Percentiles rank a stretch among this genome's conserved stretches.
phyloP scores from a whole-genome alignment of 2,329 filamentous ascomycete species.

The Lojkania enalia region DNA sequence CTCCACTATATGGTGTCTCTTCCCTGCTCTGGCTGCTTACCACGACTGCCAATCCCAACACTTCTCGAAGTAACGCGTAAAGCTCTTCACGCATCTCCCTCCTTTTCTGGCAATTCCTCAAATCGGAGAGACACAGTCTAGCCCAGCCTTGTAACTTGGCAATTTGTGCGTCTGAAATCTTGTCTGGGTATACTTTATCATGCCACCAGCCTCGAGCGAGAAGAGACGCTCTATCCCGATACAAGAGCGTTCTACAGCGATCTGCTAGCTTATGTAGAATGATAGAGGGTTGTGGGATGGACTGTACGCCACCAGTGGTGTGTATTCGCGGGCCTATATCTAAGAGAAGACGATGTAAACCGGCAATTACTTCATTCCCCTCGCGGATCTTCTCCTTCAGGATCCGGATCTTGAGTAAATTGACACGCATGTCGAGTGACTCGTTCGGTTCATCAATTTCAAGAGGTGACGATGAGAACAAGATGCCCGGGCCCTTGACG shows the following conservation, averaged over 20 bases:
- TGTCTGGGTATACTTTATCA: not conserved
- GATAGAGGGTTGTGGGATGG: not conserved
- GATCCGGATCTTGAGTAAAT: not conserved
- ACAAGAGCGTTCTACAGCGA: not conserved
- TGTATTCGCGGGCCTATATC: not conserved
- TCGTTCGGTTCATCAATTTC: not conserved
- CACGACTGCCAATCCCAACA: not conserved
- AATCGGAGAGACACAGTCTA: not conserved
- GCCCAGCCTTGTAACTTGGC: not conserved
- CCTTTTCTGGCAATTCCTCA: not conserved
- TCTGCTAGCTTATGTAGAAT: not conserved
- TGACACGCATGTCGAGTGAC: not conserved
- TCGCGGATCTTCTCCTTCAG: not conserved
- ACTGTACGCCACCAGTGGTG: not conserved
- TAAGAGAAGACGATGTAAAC: not conserved
- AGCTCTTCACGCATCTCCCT: not conserved
- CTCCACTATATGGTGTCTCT: not conserved
- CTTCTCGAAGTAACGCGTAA: not conserved
- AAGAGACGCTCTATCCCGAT: not conserved
- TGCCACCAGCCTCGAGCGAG: not conserved
- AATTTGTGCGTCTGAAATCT: not conserved
- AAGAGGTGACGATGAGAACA: not conserved
- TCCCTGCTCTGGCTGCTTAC: not conserved
- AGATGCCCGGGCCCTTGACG: not conserved
- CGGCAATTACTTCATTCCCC: not conserved